phyloP scores from a whole-genome alignment of 257 asterid genomes.

The Cinchona pubescens region DNA sequence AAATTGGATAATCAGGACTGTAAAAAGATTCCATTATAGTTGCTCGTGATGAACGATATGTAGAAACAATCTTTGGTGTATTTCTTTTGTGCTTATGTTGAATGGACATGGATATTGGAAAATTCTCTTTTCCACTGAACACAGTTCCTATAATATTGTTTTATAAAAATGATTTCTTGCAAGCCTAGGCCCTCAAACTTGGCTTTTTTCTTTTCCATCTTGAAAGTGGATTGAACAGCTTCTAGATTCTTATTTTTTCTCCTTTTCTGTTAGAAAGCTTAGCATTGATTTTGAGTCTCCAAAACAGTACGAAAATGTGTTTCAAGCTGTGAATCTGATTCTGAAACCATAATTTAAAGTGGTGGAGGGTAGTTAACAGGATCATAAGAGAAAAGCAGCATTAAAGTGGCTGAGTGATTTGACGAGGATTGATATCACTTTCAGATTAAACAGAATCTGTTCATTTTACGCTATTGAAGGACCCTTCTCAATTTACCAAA shows the following conservation, averaged over 20 bases:
- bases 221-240: background rate
- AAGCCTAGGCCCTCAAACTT: background rate
- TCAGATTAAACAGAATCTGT: background rate
- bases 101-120: background rate
- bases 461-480: too few relatives aligned
- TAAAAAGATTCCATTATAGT: background rate
- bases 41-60: background rate
- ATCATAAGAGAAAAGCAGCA: background rate
- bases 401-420: background rate
- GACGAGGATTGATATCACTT: background rate
- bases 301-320: background rate
- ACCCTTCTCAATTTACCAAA: background rate
- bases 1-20: background rate
- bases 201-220: background rate
- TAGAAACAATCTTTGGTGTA: background rate
- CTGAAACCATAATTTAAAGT: background rate
- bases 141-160: background rate
- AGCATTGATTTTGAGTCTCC: background rate
- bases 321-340: constrained; percentile 2
- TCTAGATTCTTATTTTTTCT: background rate
- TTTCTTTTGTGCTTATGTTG: background rate
- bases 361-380: background rate
- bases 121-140: background rate
- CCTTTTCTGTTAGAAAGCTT: background rate
- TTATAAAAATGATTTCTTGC: background rate